A percentile compares a stretch with the other conserved stretches of the same genome.
These are phyloP conservation scores for Coniferiporia sulphurascens DNA, from an alignment of 1,284 basidiomycete genomes.

Conservation along the genomic window DNA sequence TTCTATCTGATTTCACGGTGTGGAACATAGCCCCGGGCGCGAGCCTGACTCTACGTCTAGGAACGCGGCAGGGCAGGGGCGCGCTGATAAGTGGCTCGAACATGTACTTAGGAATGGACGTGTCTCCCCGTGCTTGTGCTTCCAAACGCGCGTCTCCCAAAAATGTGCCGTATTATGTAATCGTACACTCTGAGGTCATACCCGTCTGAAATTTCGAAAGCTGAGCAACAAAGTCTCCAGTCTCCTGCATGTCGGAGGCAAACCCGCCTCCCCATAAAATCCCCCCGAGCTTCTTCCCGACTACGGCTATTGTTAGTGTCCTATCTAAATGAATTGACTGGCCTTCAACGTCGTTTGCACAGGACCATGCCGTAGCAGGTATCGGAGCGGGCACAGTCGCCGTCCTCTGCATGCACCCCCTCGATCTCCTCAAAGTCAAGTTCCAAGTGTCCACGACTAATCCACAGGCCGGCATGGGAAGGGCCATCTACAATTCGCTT, in stretches of 20 bases:
- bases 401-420: conserved; percentile 95
- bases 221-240: background rate
- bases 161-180: background rate
- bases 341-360: background rate
- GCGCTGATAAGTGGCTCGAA: too few relatives aligned
- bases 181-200: background rate
- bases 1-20: conserved; percentile 4
- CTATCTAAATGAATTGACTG: conserved; percentile 1
- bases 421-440: conserved; percentile 95
- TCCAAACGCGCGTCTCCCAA: background rate
- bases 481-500: conserved; percentile 74
- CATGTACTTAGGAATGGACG: too few relatives aligned
- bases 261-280: conserved; percentile 7
- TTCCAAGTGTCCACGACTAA: conserved; percentile 84
- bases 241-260: conserved; percentile 7
- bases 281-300: conserved; percentile 64
- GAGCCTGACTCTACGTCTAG: background rate
- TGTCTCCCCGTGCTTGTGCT: background rate
- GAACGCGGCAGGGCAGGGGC: too few relatives aligned
- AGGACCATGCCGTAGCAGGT: conserved; percentile 94
- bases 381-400: conserved; percentile 91
- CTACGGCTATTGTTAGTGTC: conserved; percentile 54
- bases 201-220: background rate
- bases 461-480: conserved; percentile 61
- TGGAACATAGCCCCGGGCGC: background rate